Evolutionary conservation across 768 basidiomycete genomes (phyloP).

Genomic region (Lanmaoa pseudosensibilis): DNA sequence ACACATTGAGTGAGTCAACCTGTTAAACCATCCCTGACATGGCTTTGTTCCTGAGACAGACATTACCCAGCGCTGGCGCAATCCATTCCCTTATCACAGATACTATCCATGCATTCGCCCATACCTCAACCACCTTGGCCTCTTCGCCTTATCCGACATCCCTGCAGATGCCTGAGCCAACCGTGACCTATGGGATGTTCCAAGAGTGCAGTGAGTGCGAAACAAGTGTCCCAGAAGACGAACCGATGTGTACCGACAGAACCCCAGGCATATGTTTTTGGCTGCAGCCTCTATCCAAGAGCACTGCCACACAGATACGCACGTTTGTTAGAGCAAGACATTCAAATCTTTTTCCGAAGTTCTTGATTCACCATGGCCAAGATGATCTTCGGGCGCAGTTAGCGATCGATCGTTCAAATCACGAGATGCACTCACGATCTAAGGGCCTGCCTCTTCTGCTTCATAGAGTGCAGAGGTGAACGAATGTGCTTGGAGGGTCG

Average conservation of each 20-base stretch:
- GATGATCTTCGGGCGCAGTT: conserved; percentile 52
- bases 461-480: conserved; percentile 88
- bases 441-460: conserved; percentile 89
- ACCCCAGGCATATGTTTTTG: conserved; percentile 40
- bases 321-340: no score
- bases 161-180: conserved; percentile 43
- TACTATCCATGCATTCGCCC: conserved; percentile 60
- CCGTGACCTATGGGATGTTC: conserved; percentile 63
- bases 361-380: no score
- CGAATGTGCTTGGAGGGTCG: conserved; percentile 93
- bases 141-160: conserved; percentile 14
- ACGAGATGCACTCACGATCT: conserved; percentile 61
- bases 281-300: neutral
- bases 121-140: conserved; percentile 11
- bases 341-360: no score
- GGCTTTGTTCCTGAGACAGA: conserved; percentile 1
- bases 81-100: conserved; percentile 66
- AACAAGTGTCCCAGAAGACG: neutral
- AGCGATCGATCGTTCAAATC: conserved; percentile 1
- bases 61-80: conserved; percentile 47
- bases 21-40: neutral
- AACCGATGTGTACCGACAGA: conserved; percentile 33
- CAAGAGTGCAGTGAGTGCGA: neutral
- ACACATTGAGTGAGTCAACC: conserved; percentile 52
- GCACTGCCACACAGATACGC: conserved; percentile 10